phyloP scores from a whole-genome alignment of 179 eudicot genomes.

The Sideroxylon spinosum region DNA sequence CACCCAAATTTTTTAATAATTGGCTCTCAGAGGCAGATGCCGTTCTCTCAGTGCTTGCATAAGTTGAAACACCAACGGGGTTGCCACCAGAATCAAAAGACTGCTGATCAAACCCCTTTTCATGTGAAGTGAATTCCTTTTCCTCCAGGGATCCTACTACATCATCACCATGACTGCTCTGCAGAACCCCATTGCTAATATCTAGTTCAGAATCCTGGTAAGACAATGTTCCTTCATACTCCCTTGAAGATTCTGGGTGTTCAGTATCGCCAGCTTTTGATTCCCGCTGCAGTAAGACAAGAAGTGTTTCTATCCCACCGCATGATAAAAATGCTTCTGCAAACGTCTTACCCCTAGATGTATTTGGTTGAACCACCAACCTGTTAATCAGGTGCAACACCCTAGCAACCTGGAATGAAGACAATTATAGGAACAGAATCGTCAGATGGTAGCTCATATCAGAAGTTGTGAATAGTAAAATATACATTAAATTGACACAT shows the following conservation, averaged over 20 bases:
- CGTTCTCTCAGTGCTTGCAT: slow-evolving; percentile 48
- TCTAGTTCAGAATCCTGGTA: slow-evolving; percentile 30
- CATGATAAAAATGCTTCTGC: slow-evolving; percentile 89
- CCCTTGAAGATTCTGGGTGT: slow-evolving; percentile 33
- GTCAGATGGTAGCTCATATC: not conserved
- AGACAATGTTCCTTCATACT: slow-evolving; percentile 32
- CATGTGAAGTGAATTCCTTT: slow-evolving; percentile 34
- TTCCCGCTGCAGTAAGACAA: slow-evolving; percentile 90
- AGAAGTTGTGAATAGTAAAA: not conserved
- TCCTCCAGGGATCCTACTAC: slow-evolving; percentile 34
- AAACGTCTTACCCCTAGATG: slow-evolving; percentile 78
- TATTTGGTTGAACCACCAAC: slow-evolving; percentile 94
- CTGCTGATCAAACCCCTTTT: slow-evolving; percentile 31
- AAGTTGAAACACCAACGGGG: slow-evolving; percentile 22
- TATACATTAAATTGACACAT: not conserved
- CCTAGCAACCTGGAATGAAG: slow-evolving; percentile 75
- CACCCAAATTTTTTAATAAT: slow-evolving; percentile 73
- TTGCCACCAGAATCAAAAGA: slow-evolving; percentile 25
- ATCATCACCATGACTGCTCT: slow-evolving; percentile 25
- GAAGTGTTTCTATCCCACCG: slow-evolving; percentile 96
- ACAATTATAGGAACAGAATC: slow-evolving; percentile 17
- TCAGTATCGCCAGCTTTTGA: slow-evolving; percentile 74
- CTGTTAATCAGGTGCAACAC: slow-evolving; percentile 89
- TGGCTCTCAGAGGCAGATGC: slow-evolving; percentile 57
- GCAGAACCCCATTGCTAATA: slow-evolving; percentile 24